Evolutionary conservation across 768 basidiomycete species (phyloP).

Genomic region (Galerina sulciceps): DNA sequence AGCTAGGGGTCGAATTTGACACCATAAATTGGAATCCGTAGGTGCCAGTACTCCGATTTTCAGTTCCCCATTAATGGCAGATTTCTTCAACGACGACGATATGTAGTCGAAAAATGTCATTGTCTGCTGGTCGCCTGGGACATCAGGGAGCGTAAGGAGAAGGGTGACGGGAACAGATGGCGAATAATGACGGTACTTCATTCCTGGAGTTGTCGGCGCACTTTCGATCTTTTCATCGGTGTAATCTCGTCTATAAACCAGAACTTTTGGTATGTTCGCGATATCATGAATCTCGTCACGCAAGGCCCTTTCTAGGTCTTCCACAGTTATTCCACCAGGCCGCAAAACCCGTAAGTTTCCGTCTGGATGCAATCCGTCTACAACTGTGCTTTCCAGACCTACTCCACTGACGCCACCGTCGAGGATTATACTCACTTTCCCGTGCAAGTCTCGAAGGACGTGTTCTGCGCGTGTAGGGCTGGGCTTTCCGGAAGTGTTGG

Average conservation of each 20-base stretch:
- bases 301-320: conserved; percentile 75
- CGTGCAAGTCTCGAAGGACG: conserved; percentile 77
- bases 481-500: conserved; percentile 93
- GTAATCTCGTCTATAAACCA: conserved; percentile 84
- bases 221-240: conserved; percentile 68
- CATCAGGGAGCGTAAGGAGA: conserved; percentile 54
- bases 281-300: conserved; percentile 37
- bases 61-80: conserved; percentile 20
- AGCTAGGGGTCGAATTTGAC: conserved; percentile 29
- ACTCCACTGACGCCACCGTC: conserved; percentile 93
- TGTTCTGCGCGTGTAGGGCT: conserved; percentile 91
- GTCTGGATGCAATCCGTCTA: conserved; percentile 81
- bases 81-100: conserved; percentile 35
- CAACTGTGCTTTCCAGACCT: conserved; percentile 94
- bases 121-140: conserved; percentile 37
- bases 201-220: conserved; percentile 93
- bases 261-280: conserved; percentile 53
- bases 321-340: conserved; percentile 92
- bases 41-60: conserved; percentile 75
- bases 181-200: conserved; percentile 99
- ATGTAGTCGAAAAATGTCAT: conserved; percentile 42
- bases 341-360: conserved; percentile 82
- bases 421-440: conserved; percentile 76
- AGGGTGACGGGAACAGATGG: conserved; percentile 87
- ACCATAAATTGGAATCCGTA: conserved; percentile 56